Conservation (phyloP, 2,329 filamentous ascomycete genomes). For the Tolypocladium sp. region DNA sequence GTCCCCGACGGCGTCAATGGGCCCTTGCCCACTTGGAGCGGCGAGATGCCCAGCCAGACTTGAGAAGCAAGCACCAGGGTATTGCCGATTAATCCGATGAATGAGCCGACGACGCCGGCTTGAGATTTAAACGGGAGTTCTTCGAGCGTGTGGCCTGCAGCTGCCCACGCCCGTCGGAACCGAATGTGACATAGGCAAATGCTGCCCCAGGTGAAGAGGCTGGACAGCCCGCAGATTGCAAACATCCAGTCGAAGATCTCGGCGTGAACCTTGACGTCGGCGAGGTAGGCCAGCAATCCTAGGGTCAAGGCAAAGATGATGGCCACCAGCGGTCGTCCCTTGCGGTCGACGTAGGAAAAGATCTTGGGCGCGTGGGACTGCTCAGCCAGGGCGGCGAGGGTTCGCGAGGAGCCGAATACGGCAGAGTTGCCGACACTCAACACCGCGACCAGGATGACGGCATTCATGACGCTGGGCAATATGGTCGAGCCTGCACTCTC, state of each 20-base stretch:
- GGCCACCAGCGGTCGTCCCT: conserved; percentile 68
- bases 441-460: conserved; percentile 86
- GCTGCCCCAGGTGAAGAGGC: conserved; percentile 71
- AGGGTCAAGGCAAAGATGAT: conserved; percentile 58
- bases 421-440: conserved; percentile 87
- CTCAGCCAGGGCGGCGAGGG: conserved; percentile 80
- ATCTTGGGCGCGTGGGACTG: conserved; percentile 73
- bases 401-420: conserved; percentile 85
- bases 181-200: conserved; percentile 87
- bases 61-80: conserved; percentile 68
- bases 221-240: conserved; percentile 62
- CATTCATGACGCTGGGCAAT: conserved; percentile 84
- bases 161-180: conserved; percentile 70
- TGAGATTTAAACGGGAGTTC: conserved; percentile 78
- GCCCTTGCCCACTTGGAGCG: conserved; percentile 35
- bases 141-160: conserved; percentile 56
- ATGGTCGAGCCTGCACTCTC: conserved; percentile 71
- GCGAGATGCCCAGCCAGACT: conserved; percentile 80
- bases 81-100: conserved; percentile 70
- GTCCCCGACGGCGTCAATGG: conserved; percentile 14
- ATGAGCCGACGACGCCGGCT: conserved; percentile 71
- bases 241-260: conserved; percentile 73
- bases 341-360: conserved; percentile 72
- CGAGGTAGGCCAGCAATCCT: conserved; percentile 68
- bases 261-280: conserved; percentile 49